phyloP scores from a whole-genome alignment of 2,329 filamentous ascomycete species.

The Pseudogymnoascus sp. region DNA sequence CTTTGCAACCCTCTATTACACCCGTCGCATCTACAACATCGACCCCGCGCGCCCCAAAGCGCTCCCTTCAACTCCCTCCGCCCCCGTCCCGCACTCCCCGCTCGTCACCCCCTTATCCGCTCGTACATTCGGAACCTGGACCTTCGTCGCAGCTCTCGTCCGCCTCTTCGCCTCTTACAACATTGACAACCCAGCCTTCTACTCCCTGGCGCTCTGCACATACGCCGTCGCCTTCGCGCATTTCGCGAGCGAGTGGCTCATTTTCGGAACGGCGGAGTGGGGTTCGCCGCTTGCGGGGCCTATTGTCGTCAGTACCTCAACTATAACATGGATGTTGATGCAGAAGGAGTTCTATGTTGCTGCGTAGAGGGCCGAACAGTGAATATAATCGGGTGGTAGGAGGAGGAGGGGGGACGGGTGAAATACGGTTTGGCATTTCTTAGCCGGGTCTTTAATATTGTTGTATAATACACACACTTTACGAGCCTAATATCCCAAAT shows the following conservation, averaged over 20 bases:
- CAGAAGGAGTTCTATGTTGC: constrained; percentile 66
- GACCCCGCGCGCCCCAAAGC: constrained; percentile 28
- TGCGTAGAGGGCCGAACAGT: constrained; percentile 19
- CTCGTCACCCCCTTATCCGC: constrained; percentile 66
- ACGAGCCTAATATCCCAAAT: neutral
- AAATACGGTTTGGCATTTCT: neutral
- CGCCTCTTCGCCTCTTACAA: constrained; percentile 58
- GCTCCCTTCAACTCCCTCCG: constrained; percentile 35
- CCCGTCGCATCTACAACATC: constrained; percentile 77
- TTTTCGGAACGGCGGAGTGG: constrained; percentile 68
- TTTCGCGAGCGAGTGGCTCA: constrained; percentile 64
- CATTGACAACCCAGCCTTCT: constrained; percentile 46
- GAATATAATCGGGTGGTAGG: neutral
- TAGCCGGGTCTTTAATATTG: neutral
- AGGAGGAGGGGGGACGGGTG: neutral
- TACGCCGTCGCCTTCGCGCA: constrained; percentile 44
- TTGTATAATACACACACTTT: neutral
- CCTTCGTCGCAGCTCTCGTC: constrained; percentile 49
- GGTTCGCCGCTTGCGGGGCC: constrained; percentile 49
- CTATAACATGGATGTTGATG: constrained; percentile 52
- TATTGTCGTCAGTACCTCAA: constrained; percentile 40
- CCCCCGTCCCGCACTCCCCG: constrained; percentile 32
- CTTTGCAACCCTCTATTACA: constrained; percentile 72
- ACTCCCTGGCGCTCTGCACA: constrained; percentile 53
- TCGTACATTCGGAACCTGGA: constrained; percentile 67